These are phyloP conservation scores for Rosa rugosa DNA, from an alignment of 306 rosid genomes.

Conservation along the genomic window DNA sequence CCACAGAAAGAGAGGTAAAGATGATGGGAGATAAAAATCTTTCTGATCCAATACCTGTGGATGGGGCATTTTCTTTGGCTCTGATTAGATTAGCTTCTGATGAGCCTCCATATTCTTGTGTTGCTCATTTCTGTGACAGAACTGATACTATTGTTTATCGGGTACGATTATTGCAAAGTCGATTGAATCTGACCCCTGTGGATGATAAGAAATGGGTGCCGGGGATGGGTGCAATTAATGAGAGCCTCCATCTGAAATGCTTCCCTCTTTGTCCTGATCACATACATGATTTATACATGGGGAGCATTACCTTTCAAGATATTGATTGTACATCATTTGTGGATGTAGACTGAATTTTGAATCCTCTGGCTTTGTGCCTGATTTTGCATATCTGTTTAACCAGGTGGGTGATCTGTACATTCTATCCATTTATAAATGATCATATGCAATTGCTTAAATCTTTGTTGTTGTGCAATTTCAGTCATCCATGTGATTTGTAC, in stretches of 20 bases:
- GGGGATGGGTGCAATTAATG: conserved; percentile 74
- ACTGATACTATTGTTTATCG: conserved; percentile 58
- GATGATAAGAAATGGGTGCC: conserved; percentile 62
- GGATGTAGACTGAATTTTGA: conserved; percentile 40
- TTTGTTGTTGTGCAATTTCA: not conserved
- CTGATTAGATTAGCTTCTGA: conserved; percentile 70
- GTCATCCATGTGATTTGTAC: not conserved
- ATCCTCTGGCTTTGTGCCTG: not conserved
- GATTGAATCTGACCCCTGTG: conserved; percentile 46
- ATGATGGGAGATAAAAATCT: conserved; percentile 89
- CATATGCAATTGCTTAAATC: not conserved
- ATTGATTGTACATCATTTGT: conserved; percentile 58
- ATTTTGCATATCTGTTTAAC: not conserved
- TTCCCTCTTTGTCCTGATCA: conserved; percentile 80
- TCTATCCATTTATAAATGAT: not conserved
- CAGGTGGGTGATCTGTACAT: conserved; percentile 1
- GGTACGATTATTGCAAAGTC: conserved; percentile 58
- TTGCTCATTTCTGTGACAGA: conserved; percentile 79
- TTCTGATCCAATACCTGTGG: conserved; percentile 81
- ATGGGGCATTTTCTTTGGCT: conserved; percentile 64
- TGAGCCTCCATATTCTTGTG: conserved; percentile 58
- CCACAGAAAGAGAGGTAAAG: conserved; percentile 81
- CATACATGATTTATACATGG: conserved; percentile 60
- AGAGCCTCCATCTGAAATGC: conserved; percentile 60
- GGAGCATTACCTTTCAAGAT: conserved; percentile 70